Evolutionary conservation across 345 rosid species (phyloP).

Genomic region (Linum lewisii): DNA sequence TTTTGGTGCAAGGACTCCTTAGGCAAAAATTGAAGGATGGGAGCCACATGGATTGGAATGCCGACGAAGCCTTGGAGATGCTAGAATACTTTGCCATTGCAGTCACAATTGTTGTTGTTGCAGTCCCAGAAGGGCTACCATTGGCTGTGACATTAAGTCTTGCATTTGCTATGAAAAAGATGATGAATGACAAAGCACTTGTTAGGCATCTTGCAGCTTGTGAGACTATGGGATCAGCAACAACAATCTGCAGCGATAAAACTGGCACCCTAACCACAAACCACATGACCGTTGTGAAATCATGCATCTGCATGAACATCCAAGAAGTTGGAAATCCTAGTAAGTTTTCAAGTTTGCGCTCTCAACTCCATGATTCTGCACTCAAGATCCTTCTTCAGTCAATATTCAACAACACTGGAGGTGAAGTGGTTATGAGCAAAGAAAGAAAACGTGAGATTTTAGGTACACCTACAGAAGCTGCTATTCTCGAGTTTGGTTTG

Average conservation of each 20-base stretch:
- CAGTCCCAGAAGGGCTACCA: slow-evolving; percentile 94
- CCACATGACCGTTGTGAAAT: slow-evolving; percentile 84
- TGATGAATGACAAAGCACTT: slow-evolving; percentile 96
- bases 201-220: slow-evolving; percentile 92
- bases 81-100: slow-evolving; percentile 84
- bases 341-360: slow-evolving; percentile 35
- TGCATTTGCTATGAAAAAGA: slow-evolving; percentile 95
- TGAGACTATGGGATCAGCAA: slow-evolving; percentile 97
- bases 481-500: slow-evolving; percentile 67
- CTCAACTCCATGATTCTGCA: slow-evolving; percentile 52
- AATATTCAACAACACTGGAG: slow-evolving; percentile 79
- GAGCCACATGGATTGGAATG: slow-evolving; percentile 51
- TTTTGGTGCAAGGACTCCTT: slow-evolving; percentile 64
- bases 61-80: slow-evolving; percentile 66
- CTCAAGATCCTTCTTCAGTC: slow-evolving; percentile 57
- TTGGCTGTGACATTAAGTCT: slow-evolving; percentile 93
- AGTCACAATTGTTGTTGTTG: slow-evolving; percentile 90
- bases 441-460: slow-evolving; percentile 60
- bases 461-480: slow-evolving; percentile 88
- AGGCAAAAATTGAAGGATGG: slow-evolving; percentile 44
- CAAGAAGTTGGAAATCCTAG: slow-evolving; percentile 33
- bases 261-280: slow-evolving; percentile 91
- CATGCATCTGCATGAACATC: slow-evolving; percentile 66
- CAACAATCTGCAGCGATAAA: slow-evolving; percentile 85
- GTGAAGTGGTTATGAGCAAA: slow-evolving; percentile 69